Evolutionary conservation across 768 basidiomycete genomes (phyloP).

Genomic region (Rhodosporidiobolus odoratus): DNA sequence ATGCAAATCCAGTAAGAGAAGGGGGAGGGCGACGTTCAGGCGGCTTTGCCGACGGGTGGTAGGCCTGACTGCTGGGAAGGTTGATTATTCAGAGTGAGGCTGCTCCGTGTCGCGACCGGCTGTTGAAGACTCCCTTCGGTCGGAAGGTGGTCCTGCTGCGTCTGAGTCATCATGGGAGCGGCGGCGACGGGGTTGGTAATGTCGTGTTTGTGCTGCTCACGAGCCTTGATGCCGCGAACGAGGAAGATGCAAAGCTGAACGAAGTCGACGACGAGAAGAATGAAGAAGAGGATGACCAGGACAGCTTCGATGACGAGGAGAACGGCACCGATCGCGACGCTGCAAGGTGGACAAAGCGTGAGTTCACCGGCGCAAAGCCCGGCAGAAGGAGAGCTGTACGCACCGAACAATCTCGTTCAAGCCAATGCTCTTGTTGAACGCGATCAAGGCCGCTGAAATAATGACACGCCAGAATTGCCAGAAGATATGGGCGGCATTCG

Average conservation of each 20-base stretch:
- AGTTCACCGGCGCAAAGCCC: neutral
- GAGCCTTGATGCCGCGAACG: constrained; percentile 26
- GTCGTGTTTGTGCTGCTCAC: neutral
- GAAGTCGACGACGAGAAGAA: constrained; percentile 35
- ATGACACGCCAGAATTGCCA: constrained; percentile 24
- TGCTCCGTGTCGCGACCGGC: neutral
- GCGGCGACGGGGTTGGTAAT: neutral
- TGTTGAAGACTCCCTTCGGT: neutral
- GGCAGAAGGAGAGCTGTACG: constrained; percentile 1
- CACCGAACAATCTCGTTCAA: constrained; percentile 36
- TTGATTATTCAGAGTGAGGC: neutral
- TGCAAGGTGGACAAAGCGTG: neutral
- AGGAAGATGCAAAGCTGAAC: constrained; percentile 30
- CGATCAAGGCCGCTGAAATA: constrained; percentile 31
- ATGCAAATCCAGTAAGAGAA: too few species aligned
- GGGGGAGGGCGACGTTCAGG: neutral
- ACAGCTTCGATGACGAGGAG: constrained; percentile 28
- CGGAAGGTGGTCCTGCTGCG: neutral
- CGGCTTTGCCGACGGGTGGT: neutral
- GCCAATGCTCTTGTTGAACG: constrained; percentile 25
- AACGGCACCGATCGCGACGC: constrained; percentile 35
- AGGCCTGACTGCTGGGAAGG: neutral
- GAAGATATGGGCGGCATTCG: constrained; percentile 27
- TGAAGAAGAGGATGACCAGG: constrained; percentile 32
- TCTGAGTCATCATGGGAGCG: neutral